A percentile compares a stretch with the other conserved stretches of the same genome.
phyloP scores from a whole-genome alignment of 2,329 filamentous ascomycete species.

The Daldinia sp. region DNA sequence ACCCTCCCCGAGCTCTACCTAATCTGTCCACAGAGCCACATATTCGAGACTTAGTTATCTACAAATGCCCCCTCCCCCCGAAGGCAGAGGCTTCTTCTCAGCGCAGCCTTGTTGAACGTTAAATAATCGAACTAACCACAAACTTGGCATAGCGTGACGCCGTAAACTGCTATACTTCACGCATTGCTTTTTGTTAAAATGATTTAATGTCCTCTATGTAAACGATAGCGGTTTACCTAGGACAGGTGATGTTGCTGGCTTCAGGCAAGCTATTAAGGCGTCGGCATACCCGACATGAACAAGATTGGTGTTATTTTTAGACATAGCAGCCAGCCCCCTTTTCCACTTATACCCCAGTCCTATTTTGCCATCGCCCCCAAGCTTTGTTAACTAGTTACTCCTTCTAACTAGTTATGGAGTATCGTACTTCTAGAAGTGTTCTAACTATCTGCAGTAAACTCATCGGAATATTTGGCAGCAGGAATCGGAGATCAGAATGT shows the following conservation, averaged over 20 bases:
- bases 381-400: not conserved
- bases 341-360: slow-evolving; percentile 11
- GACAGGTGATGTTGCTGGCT: slow-evolving; percentile 1
- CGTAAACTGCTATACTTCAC: not conserved
- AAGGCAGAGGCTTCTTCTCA: not conserved
- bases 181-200: not conserved
- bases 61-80: not conserved
- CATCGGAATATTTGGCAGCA: not conserved
- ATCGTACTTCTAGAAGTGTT: slow-evolving; percentile 5
- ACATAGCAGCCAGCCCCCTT: slow-evolving; percentile 1
- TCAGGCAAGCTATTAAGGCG: not conserved
- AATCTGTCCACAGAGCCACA: not conserved
- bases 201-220: not conserved
- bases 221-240: not conserved
- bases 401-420: too few relatives aligned
- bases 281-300: slow-evolving; percentile 25
- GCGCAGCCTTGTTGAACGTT: not conserved
- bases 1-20: not conserved
- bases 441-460: not conserved
- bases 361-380: slow-evolving; percentile 17
- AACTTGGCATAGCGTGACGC: not conserved
- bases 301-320: slow-evolving; percentile 32
- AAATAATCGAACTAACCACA: not conserved
- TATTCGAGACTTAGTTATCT: not conserved
- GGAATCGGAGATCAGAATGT: not conserved